These are phyloP conservation scores for Coemansia sp. DNA, from an alignment of 192 early-diverging fungal species.

Conservation along the genomic window DNA sequence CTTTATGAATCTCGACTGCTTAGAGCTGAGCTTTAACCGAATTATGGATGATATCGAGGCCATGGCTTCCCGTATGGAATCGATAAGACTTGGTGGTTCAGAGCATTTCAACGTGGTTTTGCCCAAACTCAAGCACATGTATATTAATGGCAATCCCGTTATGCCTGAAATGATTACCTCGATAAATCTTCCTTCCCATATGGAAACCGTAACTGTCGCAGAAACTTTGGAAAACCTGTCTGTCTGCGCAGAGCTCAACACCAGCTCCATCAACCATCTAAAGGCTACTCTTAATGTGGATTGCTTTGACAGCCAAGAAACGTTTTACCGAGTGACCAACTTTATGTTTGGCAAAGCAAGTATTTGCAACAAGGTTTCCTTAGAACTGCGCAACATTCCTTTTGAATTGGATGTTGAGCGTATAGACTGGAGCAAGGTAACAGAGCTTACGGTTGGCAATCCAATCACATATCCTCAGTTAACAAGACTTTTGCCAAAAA, in stretches of 20 bases:
- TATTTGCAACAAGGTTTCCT: neutral
- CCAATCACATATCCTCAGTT: neutral
- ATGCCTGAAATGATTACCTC: constrained; percentile 1
- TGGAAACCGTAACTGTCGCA: neutral
- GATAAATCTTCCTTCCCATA: neutral
- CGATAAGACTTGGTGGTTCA: neutral
- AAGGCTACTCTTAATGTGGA: constrained; percentile 4
- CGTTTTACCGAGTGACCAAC: constrained; percentile 10
- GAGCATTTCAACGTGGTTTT: neutral
- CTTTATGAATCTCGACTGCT: neutral
- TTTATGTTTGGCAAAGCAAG: neutral
- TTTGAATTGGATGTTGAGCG: constrained; percentile 1
- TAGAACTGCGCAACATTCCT: constrained; percentile 7
- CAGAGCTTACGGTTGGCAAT: constrained; percentile 1
- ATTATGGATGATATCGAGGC: constrained; percentile 7
- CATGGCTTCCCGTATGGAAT: neutral
- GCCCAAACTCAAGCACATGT: neutral
- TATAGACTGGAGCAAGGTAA: constrained; percentile 4
- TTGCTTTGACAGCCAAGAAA: neutral
- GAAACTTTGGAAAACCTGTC: constrained; percentile 2
- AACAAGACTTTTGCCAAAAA: neutral
- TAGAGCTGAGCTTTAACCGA: neutral
- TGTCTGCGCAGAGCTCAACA: neutral
- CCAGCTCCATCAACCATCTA: neutral
- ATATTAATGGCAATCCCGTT: neutral